Evolutionary conservation across 2,329 filamentous ascomycete species (phyloP).

Genomic region (Aspergillus persii): DNA sequence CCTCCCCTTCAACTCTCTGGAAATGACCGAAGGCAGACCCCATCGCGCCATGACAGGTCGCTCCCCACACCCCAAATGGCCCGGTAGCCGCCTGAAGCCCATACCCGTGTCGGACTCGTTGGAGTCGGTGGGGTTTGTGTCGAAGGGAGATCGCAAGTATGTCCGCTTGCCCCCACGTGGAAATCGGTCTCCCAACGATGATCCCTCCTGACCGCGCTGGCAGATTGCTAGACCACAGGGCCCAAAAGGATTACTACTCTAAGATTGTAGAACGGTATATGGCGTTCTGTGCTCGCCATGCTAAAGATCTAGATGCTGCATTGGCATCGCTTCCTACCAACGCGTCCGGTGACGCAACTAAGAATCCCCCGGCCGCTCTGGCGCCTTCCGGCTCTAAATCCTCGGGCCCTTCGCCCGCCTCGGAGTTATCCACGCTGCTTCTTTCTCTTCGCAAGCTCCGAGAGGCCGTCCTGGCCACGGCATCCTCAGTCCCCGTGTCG

Average conservation of each 20-base stretch:
- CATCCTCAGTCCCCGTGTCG: constrained; percentile 68
- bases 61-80: constrained; percentile 17
- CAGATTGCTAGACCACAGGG: constrained; percentile 70
- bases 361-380: constrained; percentile 37
- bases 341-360: constrained; percentile 37
- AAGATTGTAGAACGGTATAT: constrained; percentile 87
- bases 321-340: constrained; percentile 63
- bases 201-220: constrained; percentile 17
- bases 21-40: too few relatives aligned
- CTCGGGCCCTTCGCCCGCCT: constrained; percentile 46
- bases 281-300: constrained; percentile 76
- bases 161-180: constrained; percentile 4
- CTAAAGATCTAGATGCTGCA: constrained; percentile 70
- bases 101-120: constrained; percentile 74
- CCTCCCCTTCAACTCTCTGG: neutral
- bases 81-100: constrained; percentile 61
- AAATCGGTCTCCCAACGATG: neutral
- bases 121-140: constrained; percentile 78
- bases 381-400: constrained; percentile 19
- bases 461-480: constrained; percentile 74
- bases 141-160: constrained; percentile 85
- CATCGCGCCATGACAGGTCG: constrained; percentile 19
- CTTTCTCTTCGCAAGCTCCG: constrained; percentile 86
- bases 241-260: constrained; percentile 81
- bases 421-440: constrained; percentile 71